These are phyloP conservation scores for Calonectria henricotiae DNA, from an alignment of 2,329 filamentous ascomycete genomes.

Conservation along the genomic window DNA sequence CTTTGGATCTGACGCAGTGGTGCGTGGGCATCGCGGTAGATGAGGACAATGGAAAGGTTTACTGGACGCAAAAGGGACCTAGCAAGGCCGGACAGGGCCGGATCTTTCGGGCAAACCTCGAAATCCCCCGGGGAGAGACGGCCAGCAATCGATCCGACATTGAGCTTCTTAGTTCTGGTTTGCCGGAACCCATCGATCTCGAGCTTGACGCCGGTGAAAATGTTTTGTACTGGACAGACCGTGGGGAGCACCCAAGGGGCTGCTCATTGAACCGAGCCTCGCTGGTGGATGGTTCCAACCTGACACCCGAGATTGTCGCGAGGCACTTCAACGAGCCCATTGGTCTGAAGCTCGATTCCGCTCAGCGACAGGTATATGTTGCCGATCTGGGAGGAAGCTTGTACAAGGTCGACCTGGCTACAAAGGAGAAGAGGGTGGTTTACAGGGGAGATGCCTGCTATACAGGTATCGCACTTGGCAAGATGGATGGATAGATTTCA, in stretches of 20 bases:
- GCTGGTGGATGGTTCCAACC: background rate
- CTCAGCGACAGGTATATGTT: background rate
- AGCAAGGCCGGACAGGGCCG: background rate
- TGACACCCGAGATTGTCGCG: background rate
- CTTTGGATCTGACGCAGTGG: background rate
- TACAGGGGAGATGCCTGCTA: background rate
- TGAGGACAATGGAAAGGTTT: background rate
- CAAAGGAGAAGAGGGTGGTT: background rate
- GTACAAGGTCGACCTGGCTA: background rate
- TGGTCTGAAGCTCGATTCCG: background rate
- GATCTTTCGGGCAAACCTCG: background rate
- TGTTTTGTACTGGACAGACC: slow-evolving; percentile 1
- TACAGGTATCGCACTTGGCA: background rate
- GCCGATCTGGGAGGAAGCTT: slow-evolving; percentile 7
- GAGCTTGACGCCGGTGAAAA: background rate
- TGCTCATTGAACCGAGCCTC: background rate
- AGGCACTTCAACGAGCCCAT: background rate
- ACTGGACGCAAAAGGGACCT: slow-evolving; percentile 15
- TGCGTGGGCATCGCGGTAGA: background rate
- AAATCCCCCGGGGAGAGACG: background rate
- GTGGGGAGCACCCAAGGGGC: slow-evolving; percentile 4
- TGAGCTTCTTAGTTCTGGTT: background rate
- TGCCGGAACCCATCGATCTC: slow-evolving; percentile 1
- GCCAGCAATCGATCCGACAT: background rate
- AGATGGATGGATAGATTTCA: background rate